phyloP scores from a whole-genome alignment of 2,329 filamentous ascomycete species.

The Ophiostoma fasciatum region DNA sequence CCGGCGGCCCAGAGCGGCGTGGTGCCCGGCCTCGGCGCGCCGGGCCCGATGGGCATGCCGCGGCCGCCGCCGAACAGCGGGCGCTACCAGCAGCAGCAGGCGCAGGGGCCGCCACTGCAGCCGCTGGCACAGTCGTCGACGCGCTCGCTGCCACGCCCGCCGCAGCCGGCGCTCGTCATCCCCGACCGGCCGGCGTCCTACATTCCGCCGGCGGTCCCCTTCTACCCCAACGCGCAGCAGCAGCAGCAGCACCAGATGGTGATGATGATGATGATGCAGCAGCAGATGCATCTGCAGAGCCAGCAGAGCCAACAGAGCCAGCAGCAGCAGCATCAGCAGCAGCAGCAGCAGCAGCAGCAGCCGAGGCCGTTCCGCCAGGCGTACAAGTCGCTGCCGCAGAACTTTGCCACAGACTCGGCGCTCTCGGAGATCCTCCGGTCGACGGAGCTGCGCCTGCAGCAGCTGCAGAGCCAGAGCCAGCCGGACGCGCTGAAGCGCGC shows the following conservation, averaged over 20 bases:
- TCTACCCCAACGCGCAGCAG: no score
- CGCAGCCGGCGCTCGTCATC: slow-evolving; percentile 6
- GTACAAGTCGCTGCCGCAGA: slow-evolving; percentile 2
- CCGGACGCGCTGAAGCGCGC: not conserved
- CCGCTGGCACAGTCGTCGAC: slow-evolving; percentile 1
- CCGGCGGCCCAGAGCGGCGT: no score
- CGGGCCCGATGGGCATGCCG: no score
- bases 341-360: slow-evolving; percentile 1
- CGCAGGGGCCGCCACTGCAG: slow-evolving; percentile 2
- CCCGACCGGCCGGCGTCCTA: slow-evolving; percentile 3
- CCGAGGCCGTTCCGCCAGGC: not conserved
- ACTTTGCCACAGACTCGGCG: slow-evolving; percentile 27
- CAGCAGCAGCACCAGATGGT: slow-evolving; percentile 6
- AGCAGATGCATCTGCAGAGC: slow-evolving; percentile 5
- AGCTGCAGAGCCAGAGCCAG: slow-evolving; percentile 2
- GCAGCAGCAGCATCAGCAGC: not conserved
- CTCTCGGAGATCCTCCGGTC: slow-evolving; percentile 35
- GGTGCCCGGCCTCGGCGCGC: no score
- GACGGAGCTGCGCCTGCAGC: slow-evolving; percentile 33
- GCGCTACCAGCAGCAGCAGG: slow-evolving; percentile 1
- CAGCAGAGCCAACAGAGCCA: slow-evolving; percentile 1
- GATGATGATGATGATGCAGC: slow-evolving; percentile 5
- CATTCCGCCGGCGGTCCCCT: not conserved
- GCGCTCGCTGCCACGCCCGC: slow-evolving; percentile 6
- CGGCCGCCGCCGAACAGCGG: not conserved